Evolutionary conservation across 441 rosid genomes (phyloP).

Genomic region (Gossypium davidsonii): DNA sequence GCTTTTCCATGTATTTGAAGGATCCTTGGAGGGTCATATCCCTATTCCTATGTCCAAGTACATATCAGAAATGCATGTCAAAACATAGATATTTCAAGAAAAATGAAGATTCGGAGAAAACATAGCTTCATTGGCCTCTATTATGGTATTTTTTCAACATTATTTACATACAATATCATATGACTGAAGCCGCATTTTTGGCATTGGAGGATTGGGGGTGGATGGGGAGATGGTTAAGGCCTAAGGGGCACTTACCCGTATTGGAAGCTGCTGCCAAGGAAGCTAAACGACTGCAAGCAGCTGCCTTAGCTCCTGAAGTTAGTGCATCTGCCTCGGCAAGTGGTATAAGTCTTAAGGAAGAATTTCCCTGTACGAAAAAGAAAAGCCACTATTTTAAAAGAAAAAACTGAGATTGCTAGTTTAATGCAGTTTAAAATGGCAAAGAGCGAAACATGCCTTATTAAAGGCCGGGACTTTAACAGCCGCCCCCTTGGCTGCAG

Average conservation of each 20-base stretch:
- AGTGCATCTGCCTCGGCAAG: conserved; percentile 62
- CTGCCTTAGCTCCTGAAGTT: conserved; percentile 84
- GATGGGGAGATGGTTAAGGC: not conserved
- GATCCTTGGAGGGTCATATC: not conserved
- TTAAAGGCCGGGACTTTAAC: conserved; percentile 22
- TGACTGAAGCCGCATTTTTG: not conserved
- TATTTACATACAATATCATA: not conserved
- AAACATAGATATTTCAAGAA: not conserved
- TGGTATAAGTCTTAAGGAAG: conserved; percentile 49
- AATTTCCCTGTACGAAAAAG: conserved; percentile 39
- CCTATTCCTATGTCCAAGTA: not conserved
- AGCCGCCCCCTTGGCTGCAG: conserved; percentile 25
- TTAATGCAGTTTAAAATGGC: conserved; percentile 6
- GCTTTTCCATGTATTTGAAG: not conserved
- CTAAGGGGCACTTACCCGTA: conserved; percentile 30
- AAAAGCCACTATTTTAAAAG: conserved; percentile 7
- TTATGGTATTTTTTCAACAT: not conserved
- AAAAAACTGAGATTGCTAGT: not conserved
- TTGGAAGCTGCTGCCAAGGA: conserved; percentile 62
- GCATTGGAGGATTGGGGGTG: not conserved
- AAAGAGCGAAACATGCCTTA: conserved; percentile 30
- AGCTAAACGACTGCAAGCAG: conserved; percentile 84
- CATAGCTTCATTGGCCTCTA: not conserved
- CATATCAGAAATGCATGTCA: not conserved
- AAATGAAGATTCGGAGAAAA: not conserved